Conservation (phyloP, 257 asterid species). For the Salvia miltiorrhiza region DNA sequence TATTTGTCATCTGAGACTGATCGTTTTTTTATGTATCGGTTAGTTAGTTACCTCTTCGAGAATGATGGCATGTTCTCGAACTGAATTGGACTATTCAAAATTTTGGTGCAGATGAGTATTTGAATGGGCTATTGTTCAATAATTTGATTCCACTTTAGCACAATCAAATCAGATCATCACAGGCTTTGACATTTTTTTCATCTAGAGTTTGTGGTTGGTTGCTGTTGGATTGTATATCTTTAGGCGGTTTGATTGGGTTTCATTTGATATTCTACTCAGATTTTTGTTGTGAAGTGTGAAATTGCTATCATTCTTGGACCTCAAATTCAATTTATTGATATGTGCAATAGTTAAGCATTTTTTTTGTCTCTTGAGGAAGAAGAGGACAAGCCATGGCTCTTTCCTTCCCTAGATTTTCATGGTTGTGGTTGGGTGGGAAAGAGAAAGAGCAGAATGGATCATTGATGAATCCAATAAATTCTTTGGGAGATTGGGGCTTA, state of each 20-base stretch:
- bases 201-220: constrained; percentile 16
- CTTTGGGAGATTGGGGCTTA: constrained; percentile 71
- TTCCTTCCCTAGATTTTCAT: constrained; percentile 64
- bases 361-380: neutral
- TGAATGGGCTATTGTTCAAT: constrained; percentile 11
- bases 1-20: constrained; percentile 11
- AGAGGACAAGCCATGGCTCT: constrained; percentile 51
- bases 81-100: constrained; percentile 3
- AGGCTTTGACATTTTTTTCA: constrained; percentile 15
- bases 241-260: constrained; percentile 27
- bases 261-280: constrained; percentile 13
- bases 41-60: neutral
- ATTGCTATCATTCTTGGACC: constrained; percentile 15
- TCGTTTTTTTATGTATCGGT: constrained; percentile 4
- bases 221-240: constrained; percentile 22
- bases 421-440: constrained; percentile 75
- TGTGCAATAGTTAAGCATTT: neutral
- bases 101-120: neutral
- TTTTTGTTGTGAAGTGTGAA: constrained; percentile 1
- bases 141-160: constrained; percentile 21
- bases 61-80: constrained; percentile 13
- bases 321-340: constrained; percentile 24
- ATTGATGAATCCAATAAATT: constrained; percentile 44
- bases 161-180: neutral
- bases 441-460: constrained; percentile 71